These are phyloP conservation scores for Exophiala viscosa DNA, from an alignment of 2,329 filamentous ascomycete genomes.

Conservation along the genomic window DNA sequence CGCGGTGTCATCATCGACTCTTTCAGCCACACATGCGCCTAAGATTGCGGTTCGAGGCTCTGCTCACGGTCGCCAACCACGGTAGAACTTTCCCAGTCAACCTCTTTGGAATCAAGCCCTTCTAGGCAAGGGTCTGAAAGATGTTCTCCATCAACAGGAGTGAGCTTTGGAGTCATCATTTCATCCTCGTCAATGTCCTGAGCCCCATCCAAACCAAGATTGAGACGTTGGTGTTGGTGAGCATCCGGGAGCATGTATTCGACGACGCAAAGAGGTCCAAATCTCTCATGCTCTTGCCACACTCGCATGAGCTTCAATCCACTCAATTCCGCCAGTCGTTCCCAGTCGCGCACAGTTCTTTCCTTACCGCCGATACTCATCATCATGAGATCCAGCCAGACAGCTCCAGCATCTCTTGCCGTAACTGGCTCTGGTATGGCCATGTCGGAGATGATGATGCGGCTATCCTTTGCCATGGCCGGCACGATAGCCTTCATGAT, in stretches of 20 bases:
- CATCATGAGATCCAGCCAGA: slow-evolving; percentile 33
- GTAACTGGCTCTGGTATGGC: slow-evolving; percentile 23
- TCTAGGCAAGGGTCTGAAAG: not conserved
- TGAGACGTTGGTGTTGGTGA: not conserved
- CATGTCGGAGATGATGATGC: slow-evolving; percentile 30
- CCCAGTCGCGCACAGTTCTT: slow-evolving; percentile 29
- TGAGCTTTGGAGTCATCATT: slow-evolving; percentile 1
- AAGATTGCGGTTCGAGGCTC: not conserved
- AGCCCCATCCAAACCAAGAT: not conserved
- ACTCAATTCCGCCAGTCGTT: slow-evolving; percentile 4
- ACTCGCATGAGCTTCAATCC: slow-evolving; percentile 7
- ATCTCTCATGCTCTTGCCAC: slow-evolving; percentile 9
- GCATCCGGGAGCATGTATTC: slow-evolving; percentile 7
- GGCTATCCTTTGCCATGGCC: slow-evolving; percentile 25
- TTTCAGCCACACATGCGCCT: too few relatives aligned
- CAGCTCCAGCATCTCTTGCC: slow-evolving; percentile 30
- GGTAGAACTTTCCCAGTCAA: slow-evolving; percentile 8
- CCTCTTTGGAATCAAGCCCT: not conserved
- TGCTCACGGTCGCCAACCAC: slow-evolving; percentile 9
- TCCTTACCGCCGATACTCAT: slow-evolving; percentile 34
- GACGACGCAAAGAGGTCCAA: slow-evolving; percentile 9
- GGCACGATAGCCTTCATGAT: slow-evolving; percentile 29
- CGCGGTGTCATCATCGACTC: too few relatives aligned
- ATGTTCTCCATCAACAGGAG: not conserved
- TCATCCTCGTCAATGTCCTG: not conserved